Evolutionary conservation across 1,139 yeast genomes (phyloP).

Genomic region (Nakaseomyces nivariensis): DNA sequence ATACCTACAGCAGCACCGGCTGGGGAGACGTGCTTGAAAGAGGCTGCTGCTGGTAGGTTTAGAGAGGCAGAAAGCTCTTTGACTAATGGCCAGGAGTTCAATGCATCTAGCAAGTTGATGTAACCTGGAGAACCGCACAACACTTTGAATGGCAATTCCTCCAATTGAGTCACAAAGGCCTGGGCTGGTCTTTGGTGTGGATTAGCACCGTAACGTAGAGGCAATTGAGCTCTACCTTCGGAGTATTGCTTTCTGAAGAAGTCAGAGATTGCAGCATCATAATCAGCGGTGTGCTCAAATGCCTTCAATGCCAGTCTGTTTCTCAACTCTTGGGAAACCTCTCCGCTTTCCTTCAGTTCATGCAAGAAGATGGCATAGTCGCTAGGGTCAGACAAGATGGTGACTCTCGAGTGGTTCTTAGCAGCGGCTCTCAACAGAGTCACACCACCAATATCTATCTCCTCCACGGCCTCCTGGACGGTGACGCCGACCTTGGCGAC

Average conservation of each 20-base stretch:
- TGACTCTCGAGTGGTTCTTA: conserved; percentile 92
- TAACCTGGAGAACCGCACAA: conserved; percentile 94
- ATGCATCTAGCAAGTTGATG: conserved; percentile 89
- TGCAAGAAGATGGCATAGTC: conserved; percentile 82
- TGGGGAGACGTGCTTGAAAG: conserved; percentile 97
- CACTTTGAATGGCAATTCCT: conserved; percentile 88
- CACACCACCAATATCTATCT: conserved; percentile 97
- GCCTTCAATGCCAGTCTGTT: conserved; percentile 89
- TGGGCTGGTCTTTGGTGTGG: conserved; percentile 99
- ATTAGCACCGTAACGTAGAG: conserved; percentile 95
- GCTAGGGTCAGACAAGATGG: conserved; percentile 85
- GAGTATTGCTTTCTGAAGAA: conserved; percentile 96
- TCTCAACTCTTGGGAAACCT: conserved; percentile 62
- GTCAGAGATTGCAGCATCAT: conserved; percentile 91
- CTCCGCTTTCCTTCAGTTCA: conserved; percentile 59
- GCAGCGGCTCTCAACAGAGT: conserved; percentile 97
- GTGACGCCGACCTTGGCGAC: conserved; percentile 93
- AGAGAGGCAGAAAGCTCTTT: conserved; percentile 91
- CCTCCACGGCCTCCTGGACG: conserved; percentile 95
- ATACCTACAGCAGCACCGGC: conserved; percentile 98
- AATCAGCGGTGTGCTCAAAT: conserved; percentile 96
- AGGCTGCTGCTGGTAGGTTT: conserved; percentile 96
- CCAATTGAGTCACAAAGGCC: conserved; percentile 72
- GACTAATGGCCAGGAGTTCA: conserved; percentile 97
- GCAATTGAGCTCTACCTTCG: conserved; percentile 79